These are phyloP conservation scores for Heterobasidion irregulare DNA, from an alignment of 1,284 basidiomycete species.

Conservation along the genomic window DNA sequence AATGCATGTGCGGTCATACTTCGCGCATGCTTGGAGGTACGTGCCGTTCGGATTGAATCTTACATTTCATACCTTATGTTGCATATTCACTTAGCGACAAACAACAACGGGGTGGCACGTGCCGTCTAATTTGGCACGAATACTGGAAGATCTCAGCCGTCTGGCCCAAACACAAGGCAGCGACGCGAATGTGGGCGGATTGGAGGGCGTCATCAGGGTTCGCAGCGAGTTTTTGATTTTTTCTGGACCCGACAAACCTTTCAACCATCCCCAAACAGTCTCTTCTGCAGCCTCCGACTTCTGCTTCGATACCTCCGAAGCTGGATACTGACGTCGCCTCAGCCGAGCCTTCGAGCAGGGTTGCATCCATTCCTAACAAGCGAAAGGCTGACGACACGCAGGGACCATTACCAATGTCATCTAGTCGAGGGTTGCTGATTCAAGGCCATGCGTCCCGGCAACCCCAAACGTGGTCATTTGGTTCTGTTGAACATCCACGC, in stretches of 20 bases:
- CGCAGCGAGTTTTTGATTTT: conserved; percentile 40
- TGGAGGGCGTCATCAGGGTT: conserved; percentile 56
- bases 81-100: conserved; percentile 28
- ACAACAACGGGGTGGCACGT: conserved; percentile 36
- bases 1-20: conserved; percentile 12
- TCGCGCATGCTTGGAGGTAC: conserved; percentile 30
- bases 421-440: not conserved
- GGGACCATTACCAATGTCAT: no score
- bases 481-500: not conserved
- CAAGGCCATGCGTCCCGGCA: not conserved
- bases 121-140: conserved; percentile 31
- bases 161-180: conserved; percentile 21
- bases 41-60: conserved; percentile 13
- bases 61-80: conserved; percentile 6
- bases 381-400: not conserved
- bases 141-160: conserved; percentile 30
- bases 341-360: not conserved
- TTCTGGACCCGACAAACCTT: conserved; percentile 35
- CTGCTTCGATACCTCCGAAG: conserved; percentile 4
- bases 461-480: not conserved
- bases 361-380: not conserved
- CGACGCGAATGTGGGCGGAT: conserved; percentile 21
- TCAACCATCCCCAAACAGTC: conserved; percentile 40
- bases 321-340: not conserved
- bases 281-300: conserved; percentile 17